phyloP scores from a whole-genome alignment of 2,329 filamentous ascomycete genomes.

The Onygenales sp. region DNA sequence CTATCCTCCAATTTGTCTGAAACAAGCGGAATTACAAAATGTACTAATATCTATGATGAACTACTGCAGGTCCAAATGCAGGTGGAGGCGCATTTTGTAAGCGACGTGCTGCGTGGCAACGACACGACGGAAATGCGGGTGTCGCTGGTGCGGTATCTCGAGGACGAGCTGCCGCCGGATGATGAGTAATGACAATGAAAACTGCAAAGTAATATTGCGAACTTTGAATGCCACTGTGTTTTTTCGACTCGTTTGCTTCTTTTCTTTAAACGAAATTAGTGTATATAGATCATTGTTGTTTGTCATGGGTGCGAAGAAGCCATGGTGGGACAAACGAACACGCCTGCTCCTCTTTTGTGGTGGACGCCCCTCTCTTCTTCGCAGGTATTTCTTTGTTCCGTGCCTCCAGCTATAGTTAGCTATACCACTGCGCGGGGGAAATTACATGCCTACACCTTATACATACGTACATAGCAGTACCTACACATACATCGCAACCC shows the following conservation, averaged over 20 bases:
- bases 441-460: no score
- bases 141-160: constrained; percentile 83
- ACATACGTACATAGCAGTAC: no score
- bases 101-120: constrained; percentile 82
- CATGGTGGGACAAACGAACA: neutral
- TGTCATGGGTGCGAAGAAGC: neutral
- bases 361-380: no score
- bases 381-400: neutral
- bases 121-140: constrained; percentile 97
- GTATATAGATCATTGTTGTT: no score
- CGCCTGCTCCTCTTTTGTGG: no score
- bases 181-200: constrained; percentile 56
- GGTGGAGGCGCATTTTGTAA: constrained; percentile 92
- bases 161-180: constrained; percentile 93
- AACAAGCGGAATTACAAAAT: neutral
- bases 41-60: constrained; percentile 6
- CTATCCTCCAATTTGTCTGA: neutral
- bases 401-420: neutral
- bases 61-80: constrained; percentile 73
- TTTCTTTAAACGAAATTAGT: neutral
- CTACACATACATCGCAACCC: no score
- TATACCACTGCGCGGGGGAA: no score
- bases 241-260: constrained; percentile 7
- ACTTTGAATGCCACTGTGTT: neutral
- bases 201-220: no score